Evolutionary conservation across 805 yeast species (phyloP).

Genomic region (Yamadazyma ubonensis): DNA sequence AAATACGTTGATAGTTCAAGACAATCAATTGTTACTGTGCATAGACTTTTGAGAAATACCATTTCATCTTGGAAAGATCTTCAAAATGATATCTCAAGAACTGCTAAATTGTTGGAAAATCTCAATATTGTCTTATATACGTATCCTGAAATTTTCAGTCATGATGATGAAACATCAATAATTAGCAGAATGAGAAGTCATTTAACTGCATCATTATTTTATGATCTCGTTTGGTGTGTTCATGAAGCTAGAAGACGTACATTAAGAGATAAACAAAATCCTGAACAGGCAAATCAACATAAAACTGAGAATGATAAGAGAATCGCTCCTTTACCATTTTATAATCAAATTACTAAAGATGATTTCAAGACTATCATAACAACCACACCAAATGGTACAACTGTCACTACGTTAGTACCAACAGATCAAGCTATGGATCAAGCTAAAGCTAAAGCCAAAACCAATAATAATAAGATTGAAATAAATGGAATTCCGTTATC

Average conservation of each 20-base stretch:
- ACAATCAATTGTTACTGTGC: constrained; percentile 91
- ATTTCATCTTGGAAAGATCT: constrained; percentile 89
- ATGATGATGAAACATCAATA: constrained; percentile 57
- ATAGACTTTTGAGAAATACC: constrained; percentile 82
- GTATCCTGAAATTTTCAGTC: constrained; percentile 73
- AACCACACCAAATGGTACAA: constrained; percentile 90
- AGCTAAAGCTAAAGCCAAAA: constrained; percentile 58
- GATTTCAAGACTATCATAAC: constrained; percentile 82
- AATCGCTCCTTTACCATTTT: constrained; percentile 79
- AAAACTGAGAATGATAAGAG: constrained; percentile 24
- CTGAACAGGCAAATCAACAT: constrained; percentile 9
- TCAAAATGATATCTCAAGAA: constrained; percentile 85
- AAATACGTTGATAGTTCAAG: constrained; percentile 84
- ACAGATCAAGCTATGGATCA: constrained; percentile 71
- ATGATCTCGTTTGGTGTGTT: constrained; percentile 90
- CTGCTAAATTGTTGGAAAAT: constrained; percentile 87
- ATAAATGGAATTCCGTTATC: constrained; percentile 69
- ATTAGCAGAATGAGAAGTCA: constrained; percentile 90
- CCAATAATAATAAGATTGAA: constrained; percentile 50
- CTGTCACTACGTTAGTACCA: constrained; percentile 85
- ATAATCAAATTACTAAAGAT: constrained; percentile 85
- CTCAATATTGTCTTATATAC: constrained; percentile 83
- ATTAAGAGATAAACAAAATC: constrained; percentile 30
- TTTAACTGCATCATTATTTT: constrained; percentile 84
- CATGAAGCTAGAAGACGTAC: constrained; percentile 87